phyloP scores from a whole-genome alignment of 2,329 filamentous ascomycete species.

The Alternaria ethzedia region DNA sequence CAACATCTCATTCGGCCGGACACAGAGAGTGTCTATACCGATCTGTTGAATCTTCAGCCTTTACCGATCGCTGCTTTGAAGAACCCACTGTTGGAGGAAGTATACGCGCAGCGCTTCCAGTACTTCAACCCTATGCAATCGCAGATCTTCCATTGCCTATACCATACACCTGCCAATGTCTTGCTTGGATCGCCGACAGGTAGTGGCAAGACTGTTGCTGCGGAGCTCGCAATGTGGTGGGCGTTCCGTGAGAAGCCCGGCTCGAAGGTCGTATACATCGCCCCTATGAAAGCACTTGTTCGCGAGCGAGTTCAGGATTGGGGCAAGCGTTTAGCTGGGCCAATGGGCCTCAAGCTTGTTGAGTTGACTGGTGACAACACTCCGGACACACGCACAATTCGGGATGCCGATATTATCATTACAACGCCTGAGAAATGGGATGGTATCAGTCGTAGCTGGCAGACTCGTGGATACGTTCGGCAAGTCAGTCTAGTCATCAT shows the following conservation, averaged over 20 bases:
- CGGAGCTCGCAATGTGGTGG: constrained; percentile 99
- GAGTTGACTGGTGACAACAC: constrained; percentile 98
- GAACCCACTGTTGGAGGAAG: constrained; percentile 83
- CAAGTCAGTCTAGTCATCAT: constrained; percentile 97
- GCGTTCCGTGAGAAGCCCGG: constrained; percentile 93
- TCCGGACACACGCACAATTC: constrained; percentile 92
- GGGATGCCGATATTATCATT: constrained; percentile 96
- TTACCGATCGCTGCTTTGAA: constrained; percentile 85
- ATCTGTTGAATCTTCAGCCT: constrained; percentile 89
- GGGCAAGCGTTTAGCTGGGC: constrained; percentile 78
- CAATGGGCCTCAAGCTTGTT: constrained; percentile 87
- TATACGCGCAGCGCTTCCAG: constrained; percentile 87
- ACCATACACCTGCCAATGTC: constrained; percentile 90
- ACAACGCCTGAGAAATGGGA: constrained; percentile 99
- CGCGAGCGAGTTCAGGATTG: constrained; percentile 96
- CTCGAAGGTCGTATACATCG: constrained; percentile 98
- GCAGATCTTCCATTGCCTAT: constrained; percentile 95
- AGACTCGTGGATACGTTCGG: constrained; percentile 93
- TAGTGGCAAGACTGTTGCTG: constrained; percentile 96
- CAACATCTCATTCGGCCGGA: constrained; percentile 97
- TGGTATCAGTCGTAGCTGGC: constrained; percentile 98
- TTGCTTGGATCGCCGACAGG: constrained; percentile 94
- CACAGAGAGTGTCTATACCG: constrained; percentile 96
- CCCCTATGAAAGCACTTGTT: constrained; percentile 98
- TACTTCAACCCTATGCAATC: constrained; percentile 99